Evolutionary conservation across 441 rosid species (phyloP), one percentile per base, ranked within the genome.

Genomic region (Manihot esculenta): DNA sequence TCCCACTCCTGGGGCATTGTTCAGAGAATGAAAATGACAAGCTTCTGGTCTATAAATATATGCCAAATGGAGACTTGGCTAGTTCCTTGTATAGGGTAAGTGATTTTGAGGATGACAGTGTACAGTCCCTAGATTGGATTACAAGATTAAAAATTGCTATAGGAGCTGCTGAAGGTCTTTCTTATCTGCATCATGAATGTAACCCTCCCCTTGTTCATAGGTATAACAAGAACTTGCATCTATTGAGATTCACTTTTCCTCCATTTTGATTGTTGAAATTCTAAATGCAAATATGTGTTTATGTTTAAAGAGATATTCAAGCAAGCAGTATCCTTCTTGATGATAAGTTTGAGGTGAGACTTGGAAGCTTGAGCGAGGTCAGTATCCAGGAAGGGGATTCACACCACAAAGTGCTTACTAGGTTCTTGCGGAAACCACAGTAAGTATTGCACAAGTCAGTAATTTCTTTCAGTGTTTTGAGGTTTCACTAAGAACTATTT

Each of bases 291-390:
- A 35, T 54, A 11, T 72, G 3, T 70, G 70, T 62, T 72, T 72
- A 49, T 75, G 76, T 73, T 76, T 76, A 77, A 76, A 96, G 99
- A 76, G 98, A 91, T 84, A 83, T 96, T 56, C 99, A 91, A 90
- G 98, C 96, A 54, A 91, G 97, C 83, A 93, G 98, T 74, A 91
- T 96, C 72, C 96, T 96, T 76, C 99, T 96, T 33, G 98, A 96
- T 82, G 98, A 96, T 73, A 91, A 93, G 78, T 96, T 85, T 47
- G 99, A 93, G 85, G 99, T 96, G 71, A 90, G 97, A 60, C 86
- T 96, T 7, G 98, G 98, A 76, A 93, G 98, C 80, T 72, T 96
- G 80, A 89, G 91, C 9, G 93, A 87, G 77, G 88, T 74, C 62
- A 74, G 84, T 62, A 71, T 79, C 64, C 87, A 84, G 56, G 94